Base-by-base conservation (phyloP, 208 protist species). In the Acanthamoeba lenticulata region DNA sequence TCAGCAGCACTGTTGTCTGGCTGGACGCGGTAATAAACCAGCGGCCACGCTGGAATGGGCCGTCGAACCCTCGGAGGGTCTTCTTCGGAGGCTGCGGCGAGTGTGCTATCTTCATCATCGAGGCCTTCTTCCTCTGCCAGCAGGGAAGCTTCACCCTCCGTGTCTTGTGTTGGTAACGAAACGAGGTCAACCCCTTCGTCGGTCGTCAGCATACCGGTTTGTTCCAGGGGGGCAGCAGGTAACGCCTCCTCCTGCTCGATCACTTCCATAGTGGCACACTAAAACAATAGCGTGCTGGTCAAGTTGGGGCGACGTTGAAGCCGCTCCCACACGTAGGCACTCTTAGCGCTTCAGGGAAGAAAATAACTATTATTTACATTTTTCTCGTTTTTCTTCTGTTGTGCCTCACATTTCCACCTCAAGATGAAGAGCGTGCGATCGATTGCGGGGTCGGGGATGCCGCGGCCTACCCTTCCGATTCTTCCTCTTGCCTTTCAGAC, bases 31-130 rank as follows among this genome's bases (percentile, higher is more conserved):
- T 86, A 86, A 44, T 86, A 86, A 44, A 86, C 77, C 19, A 86
- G 77, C 11, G 77, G 77, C 77, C 77, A 86, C 4, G 77, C 77
- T 27, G 77, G 77, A 32, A 86, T 86, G 17, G 77, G 77, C 21
- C 77, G 77, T 29, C 77, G 49, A 57, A 57, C 49, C 13, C 49
- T 57, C n/a, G n/a, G 49, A 9, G 49, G 49, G 9, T 9, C 19
- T 57, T 24, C 49, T 57, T 57, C 49, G 49, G 49, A 19, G 49
- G 49, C 19, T 9, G 49, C 9, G 49, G 49, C 13, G 49, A 24
- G 49, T 57, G 9, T 19, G 49, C 13, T 57, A 19, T 19, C 19
- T 57, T 57, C 49, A 57, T 19, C n/a, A n/a, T 36, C 13, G 60
- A 36, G 24, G 60, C 15, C 47, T 19, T n/a, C 52, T 27, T 11